Evolutionary conservation across 345 rosid species (phyloP).

Genomic region (Fremontodendron californicum): DNA sequence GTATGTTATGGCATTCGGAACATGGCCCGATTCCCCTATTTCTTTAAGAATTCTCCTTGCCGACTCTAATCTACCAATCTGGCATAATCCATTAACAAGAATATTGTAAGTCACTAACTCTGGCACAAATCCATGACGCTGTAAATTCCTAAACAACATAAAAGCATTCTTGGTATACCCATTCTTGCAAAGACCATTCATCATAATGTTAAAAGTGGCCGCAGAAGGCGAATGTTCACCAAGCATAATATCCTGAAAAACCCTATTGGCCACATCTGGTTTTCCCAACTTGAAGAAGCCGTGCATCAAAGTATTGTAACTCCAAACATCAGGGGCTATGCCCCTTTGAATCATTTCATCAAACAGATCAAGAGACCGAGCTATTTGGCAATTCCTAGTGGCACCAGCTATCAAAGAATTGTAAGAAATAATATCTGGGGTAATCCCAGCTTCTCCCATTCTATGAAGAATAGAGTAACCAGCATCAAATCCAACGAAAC

Average conservation of each 20-base stretch:
- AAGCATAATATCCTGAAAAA: slow-evolving; percentile 43
- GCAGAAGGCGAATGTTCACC: slow-evolving; percentile 34
- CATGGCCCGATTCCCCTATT: slow-evolving; percentile 42
- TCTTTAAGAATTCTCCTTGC: slow-evolving; percentile 63
- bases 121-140: slow-evolving; percentile 55
- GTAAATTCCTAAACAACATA: slow-evolving; percentile 47
- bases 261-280: slow-evolving; percentile 56
- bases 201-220: slow-evolving; percentile 60
- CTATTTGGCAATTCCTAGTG: slow-evolving; percentile 33
- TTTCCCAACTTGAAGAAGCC: slow-evolving; percentile 63
- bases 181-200: slow-evolving; percentile 77
- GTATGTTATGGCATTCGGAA: slow-evolving; percentile 65
- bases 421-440: slow-evolving; percentile 57
- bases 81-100: slow-evolving; percentile 75
- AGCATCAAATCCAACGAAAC: slow-evolving; percentile 50
- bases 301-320: slow-evolving; percentile 78
- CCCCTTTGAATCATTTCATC: slow-evolving; percentile 74
- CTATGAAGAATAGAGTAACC: slow-evolving; percentile 54
- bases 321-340: slow-evolving; percentile 70
- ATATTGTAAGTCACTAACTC: slow-evolving; percentile 59
- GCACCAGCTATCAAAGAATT: slow-evolving; percentile 78
- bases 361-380: slow-evolving; percentile 50
- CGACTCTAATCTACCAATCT: slow-evolving; percentile 38
- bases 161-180: slow-evolving; percentile 52
- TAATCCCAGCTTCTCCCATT: slow-evolving; percentile 66